A percentile compares a stretch with the other conserved stretches of the same genome.
These are phyloP conservation scores for Rheum nobile DNA, from an alignment of 148 eudicot species.

Conservation along the genomic window DNA sequence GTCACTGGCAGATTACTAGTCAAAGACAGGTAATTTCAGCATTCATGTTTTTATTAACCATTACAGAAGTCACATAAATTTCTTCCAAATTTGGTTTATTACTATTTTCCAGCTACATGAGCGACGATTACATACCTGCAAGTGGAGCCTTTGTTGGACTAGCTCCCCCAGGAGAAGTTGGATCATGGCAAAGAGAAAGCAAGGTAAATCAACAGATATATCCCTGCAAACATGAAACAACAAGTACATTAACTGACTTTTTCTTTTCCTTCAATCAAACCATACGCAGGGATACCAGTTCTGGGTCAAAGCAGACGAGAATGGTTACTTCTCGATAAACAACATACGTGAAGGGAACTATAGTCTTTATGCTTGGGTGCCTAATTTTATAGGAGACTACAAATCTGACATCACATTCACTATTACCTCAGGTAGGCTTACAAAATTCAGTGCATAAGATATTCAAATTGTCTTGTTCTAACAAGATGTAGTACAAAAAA, in stretches of 20 bases:
- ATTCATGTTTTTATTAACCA: too few relatives aligned
- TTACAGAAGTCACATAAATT: too few relatives aligned
- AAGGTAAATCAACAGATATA: constrained; percentile 35
- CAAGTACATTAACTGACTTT: background rate
- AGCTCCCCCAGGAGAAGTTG: constrained; percentile 80
- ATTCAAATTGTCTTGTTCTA: background rate
- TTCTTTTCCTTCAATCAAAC: constrained; percentile 30
- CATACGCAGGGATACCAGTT: constrained; percentile 56
- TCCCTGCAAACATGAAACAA: background rate
- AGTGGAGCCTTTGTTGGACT: constrained; percentile 71
- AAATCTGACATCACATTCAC: constrained; percentile 16
- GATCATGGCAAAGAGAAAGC: constrained; percentile 96
- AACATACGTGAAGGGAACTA: constrained; percentile 41
- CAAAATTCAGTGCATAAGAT: background rate
- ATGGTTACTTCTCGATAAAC: constrained; percentile 36
- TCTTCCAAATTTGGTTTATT: too few relatives aligned
- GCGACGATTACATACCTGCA: constrained; percentile 20
- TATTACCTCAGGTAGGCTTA: constrained; percentile 35
- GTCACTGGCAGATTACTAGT: constrained; percentile 22
- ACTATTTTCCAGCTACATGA: background rate
- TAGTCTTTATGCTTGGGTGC: constrained; percentile 44
- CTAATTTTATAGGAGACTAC: constrained; percentile 59
- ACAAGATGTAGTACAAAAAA: background rate
- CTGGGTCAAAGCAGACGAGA: constrained; percentile 46
- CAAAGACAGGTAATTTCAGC: constrained; percentile 8